Conservation (phyloP, 225 moss, liverwort and hornwort genomes). For the Bryoerythrophyllum caledonicum region DNA sequence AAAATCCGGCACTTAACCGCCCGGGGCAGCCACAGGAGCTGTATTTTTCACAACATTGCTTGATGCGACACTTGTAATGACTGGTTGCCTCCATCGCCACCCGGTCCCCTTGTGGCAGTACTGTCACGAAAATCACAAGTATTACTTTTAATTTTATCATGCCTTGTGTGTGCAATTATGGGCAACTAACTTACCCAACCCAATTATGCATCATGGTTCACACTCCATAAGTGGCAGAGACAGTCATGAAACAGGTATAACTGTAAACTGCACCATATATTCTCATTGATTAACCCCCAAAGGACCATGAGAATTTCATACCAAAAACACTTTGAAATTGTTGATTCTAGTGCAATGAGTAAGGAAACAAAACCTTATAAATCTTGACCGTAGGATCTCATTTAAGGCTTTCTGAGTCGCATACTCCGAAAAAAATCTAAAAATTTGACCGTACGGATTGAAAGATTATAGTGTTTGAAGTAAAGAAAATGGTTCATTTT, state of each 20-base stretch:
- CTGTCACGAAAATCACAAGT: not conserved
- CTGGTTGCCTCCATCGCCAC: not conserved
- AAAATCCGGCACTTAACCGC: too few relatives aligned
- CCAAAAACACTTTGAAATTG: too few relatives aligned
- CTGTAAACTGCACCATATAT: constrained; percentile 15
- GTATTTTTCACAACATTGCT: not conserved
- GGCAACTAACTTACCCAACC: not conserved
- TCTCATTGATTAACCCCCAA: not conserved
- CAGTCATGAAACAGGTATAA: constrained; percentile 19
- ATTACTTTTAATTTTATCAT: not conserved
- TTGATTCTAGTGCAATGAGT: too few relatives aligned
- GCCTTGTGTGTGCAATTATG: constrained; percentile 1
- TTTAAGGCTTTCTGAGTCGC: too few relatives aligned
- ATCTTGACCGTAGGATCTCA: too few relatives aligned
- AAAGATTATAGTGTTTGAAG: too few relatives aligned
- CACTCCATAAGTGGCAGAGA: not conserved
- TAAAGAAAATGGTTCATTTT: too few relatives aligned
- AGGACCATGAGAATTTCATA: too few relatives aligned
- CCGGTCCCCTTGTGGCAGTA: not conserved
- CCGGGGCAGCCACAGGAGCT: not conserved
- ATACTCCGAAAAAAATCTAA: too few relatives aligned
- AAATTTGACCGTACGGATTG: too few relatives aligned
- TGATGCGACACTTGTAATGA: constrained; percentile 12
- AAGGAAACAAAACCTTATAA: too few relatives aligned
- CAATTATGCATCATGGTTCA: not conserved